phyloP scores from a whole-genome alignment of 345 rosid species.

The Corchorus capsularis region DNA sequence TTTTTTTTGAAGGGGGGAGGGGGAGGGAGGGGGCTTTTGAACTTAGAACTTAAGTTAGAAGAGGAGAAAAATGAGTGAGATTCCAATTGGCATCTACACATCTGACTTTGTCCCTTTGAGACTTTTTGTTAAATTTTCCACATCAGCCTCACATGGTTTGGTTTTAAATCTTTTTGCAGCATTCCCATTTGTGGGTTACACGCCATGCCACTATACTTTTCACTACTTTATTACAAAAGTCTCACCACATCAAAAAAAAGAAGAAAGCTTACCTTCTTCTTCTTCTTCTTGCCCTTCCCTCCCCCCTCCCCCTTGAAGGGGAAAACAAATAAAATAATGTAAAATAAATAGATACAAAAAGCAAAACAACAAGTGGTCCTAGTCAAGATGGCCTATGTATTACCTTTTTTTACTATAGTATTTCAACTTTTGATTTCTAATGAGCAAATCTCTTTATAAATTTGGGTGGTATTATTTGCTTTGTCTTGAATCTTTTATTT shows the following conservation, averaged over 20 bases:
- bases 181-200: constrained; percentile 32
- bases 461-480: neutral
- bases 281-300: too few species aligned
- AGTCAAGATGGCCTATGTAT: neutral
- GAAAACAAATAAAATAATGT: neutral
- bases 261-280: neutral
- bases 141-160: constrained; percentile 31
- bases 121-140: constrained; percentile 10
- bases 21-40: neutral
- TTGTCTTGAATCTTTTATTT: neutral
- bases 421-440: neutral
- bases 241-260: neutral
- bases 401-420: neutral
- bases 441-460: neutral
- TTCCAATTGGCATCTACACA: constrained; percentile 5
- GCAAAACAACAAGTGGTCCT: constrained; percentile 5
- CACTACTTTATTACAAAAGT: constrained; percentile 11
- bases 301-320: too few species aligned
- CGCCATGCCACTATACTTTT: constrained; percentile 31
- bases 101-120: neutral
- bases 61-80: neutral
- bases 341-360: neutral
- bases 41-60: too few species aligned
- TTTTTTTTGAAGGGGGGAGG: neutral
- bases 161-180: constrained; percentile 12